Percentiles rank a stretch among this genome's conserved stretches.
These are phyloP conservation scores for Leucogyrophana mollusca DNA, from an alignment of 768 basidiomycete genomes.

Conservation along the genomic window DNA sequence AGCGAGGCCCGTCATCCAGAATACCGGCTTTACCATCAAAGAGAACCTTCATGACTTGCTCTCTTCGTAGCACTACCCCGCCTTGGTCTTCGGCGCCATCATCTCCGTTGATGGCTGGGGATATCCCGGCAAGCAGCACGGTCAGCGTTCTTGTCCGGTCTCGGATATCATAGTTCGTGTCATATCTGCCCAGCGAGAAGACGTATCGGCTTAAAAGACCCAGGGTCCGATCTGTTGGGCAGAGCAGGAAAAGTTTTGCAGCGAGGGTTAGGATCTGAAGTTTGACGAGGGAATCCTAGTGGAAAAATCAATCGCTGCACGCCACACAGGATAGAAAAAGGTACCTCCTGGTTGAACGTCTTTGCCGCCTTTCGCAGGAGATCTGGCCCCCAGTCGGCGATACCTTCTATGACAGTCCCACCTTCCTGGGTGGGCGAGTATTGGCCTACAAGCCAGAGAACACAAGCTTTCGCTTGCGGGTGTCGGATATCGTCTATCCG, in stretches of 20 bases:
- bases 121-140: constrained; percentile 62
- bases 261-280: constrained; percentile 84
- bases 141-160: constrained; percentile 84
- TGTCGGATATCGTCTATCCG: constrained; percentile 80
- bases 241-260: constrained; percentile 76
- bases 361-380: constrained; percentile 79
- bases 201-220: constrained; percentile 66
- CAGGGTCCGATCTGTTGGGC: constrained; percentile 50
- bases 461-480: constrained; percentile 78
- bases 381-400: constrained; percentile 86
- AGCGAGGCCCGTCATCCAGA: constrained; percentile 36
- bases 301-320: not conserved
- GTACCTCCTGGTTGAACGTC: constrained; percentile 70
- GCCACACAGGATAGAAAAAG: constrained; percentile 9
- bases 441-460: constrained; percentile 93
- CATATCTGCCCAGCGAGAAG: constrained; percentile 84
- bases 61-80: constrained; percentile 77
- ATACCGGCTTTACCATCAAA: constrained; percentile 70
- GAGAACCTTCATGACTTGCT: constrained; percentile 78
- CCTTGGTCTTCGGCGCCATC: constrained; percentile 47
- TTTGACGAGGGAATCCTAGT: constrained; percentile 66
- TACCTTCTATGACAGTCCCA: constrained; percentile 45
- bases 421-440: constrained; percentile 50
- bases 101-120: constrained; percentile 35
- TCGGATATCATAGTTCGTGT: constrained; percentile 84